phyloP scores from a whole-genome alignment of 2,329 filamentous ascomycete species.

The Blastomyces parvus region DNA sequence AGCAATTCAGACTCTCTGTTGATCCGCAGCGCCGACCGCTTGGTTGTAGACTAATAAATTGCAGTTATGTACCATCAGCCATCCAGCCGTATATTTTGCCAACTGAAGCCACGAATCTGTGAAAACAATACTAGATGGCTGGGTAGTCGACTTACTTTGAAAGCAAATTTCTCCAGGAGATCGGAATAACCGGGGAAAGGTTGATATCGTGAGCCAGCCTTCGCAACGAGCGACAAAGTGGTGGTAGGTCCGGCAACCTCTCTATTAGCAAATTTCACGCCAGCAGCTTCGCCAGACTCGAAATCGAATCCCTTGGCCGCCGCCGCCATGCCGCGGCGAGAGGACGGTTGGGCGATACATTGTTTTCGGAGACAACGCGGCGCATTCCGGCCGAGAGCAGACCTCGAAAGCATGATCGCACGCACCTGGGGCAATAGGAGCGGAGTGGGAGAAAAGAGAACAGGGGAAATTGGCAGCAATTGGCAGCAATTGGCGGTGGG shows the following conservation, averaged over 20 bases:
- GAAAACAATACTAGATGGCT: conserved; percentile 6
- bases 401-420: conserved; percentile 58
- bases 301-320: conserved; percentile 70
- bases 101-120: neutral
- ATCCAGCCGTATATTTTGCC: conserved; percentile 9
- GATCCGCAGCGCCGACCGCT: conserved; percentile 84
- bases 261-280: conserved; percentile 86
- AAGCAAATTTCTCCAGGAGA: conserved; percentile 89
- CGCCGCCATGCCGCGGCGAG: conserved; percentile 54
- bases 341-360: conserved; percentile 48
- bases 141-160: conserved; percentile 59
- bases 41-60: conserved; percentile 62
- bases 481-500: conserved; percentile 17
- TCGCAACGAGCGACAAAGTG: conserved; percentile 82
- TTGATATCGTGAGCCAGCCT: conserved; percentile 91
- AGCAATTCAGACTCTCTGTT: conserved; percentile 91
- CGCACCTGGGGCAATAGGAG: conserved; percentile 33
- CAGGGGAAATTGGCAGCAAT: conserved; percentile 24
- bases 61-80: conserved; percentile 10
- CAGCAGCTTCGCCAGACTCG: conserved; percentile 73
- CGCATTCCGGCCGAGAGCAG: conserved; percentile 54
- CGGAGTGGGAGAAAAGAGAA: conserved; percentile 28
- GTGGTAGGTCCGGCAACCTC: conserved; percentile 82
- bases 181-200: conserved; percentile 79
- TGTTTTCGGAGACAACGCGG: conserved; percentile 52